Conservation (phyloP, 495 filamentous ascomycete species). For the Tuber umbilicatum region DNA sequence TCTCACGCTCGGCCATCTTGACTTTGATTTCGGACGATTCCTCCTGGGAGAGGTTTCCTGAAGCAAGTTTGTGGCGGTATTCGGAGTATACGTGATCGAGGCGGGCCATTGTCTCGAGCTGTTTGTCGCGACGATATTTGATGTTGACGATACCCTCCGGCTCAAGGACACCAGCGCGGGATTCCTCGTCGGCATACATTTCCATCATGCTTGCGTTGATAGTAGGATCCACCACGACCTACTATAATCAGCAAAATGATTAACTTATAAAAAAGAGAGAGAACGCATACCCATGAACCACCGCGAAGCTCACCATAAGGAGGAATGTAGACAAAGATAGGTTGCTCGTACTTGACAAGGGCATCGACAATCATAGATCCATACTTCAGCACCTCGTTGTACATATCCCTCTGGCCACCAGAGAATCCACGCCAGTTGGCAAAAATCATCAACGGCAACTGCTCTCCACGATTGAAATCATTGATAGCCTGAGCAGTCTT, state of each 20-base stretch:
- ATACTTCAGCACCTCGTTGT: constrained; percentile 99
- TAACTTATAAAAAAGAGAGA: constrained; percentile 7
- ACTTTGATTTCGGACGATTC: constrained; percentile 70
- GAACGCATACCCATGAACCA: constrained; percentile 80
- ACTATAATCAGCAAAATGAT: constrained; percentile 22
- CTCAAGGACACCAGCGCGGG: constrained; percentile 94
- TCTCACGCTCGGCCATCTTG: constrained; percentile 81
- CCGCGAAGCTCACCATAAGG: constrained; percentile 94
- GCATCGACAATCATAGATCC: constrained; percentile 98
- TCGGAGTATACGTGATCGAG: constrained; percentile 75
- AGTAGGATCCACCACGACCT: constrained; percentile 94
- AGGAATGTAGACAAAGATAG: constrained; percentile 97
- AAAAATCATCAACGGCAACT: constrained; percentile 96
- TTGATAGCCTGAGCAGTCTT: constrained; percentile 98
- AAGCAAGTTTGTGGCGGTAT: constrained; percentile 67
- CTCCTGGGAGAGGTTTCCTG: constrained; percentile 62
- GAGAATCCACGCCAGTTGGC: constrained; percentile 99
- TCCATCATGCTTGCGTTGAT: constrained; percentile 97
- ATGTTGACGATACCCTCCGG: constrained; percentile 97
- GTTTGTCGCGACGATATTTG: constrained; percentile 96
- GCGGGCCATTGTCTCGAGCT: constrained; percentile 96
- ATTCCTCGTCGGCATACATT: constrained; percentile 97
- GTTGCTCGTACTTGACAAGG: constrained; percentile 96
- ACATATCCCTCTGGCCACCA: constrained; percentile 98
- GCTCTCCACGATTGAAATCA: constrained; percentile 98